A percentile compares a stretch with the other conserved stretches of the same genome.
Evolutionary conservation across 768 basidiomycete genomes (phyloP).

Genomic region (Termitomyces sp.): DNA sequence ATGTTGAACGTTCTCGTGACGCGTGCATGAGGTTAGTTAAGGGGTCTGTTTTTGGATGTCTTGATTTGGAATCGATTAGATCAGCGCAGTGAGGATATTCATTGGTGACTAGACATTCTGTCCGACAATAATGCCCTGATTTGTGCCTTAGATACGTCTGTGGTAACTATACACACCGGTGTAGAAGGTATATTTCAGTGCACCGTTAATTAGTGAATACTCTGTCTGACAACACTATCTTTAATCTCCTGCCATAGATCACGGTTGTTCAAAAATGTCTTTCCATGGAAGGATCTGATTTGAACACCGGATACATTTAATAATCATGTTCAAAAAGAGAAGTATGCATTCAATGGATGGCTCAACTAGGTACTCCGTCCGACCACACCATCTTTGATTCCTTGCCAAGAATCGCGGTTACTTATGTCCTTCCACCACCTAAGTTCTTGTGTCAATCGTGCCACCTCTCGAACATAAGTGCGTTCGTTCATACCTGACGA

Average conservation of each 20-base stretch:
- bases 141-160: not conserved
- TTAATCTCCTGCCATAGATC: not conserved
- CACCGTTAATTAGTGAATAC: not conserved
- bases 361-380: not conserved
- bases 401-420: constrained; percentile 17
- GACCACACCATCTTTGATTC: constrained; percentile 18
- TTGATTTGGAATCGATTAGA: not conserved
- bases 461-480: not conserved
- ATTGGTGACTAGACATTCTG: not conserved
- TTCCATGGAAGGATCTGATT: not conserved
- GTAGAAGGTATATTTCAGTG: not conserved
- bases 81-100: not conserved
- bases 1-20: not conserved
- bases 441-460: not conserved
- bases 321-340: not conserved
- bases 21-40: too few relatives aligned
- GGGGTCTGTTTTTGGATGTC: not conserved
- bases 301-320: not conserved
- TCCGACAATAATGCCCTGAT: constrained; percentile 5
- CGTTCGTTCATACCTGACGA: constrained; percentile 5
- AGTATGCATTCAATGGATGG: not conserved
- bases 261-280: not conserved
- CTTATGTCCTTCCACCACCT: constrained; percentile 20
- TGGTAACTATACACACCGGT: not conserved
- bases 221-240: not conserved